Conservation (phyloP, 1,284 basidiomycete genomes). For the Trichosporon sp. region DNA sequence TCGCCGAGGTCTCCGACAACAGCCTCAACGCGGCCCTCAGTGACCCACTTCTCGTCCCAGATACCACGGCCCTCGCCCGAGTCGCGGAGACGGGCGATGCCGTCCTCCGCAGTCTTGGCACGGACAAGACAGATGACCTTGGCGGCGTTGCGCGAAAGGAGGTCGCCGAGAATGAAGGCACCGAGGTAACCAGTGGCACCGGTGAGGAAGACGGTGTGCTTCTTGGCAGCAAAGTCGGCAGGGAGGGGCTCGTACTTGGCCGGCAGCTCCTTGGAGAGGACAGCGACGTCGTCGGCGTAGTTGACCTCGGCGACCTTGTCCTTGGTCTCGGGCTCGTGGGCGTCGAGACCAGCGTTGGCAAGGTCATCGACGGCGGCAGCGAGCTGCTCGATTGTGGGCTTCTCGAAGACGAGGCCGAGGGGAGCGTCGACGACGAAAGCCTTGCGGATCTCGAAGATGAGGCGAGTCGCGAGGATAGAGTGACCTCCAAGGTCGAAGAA, state of each 20-base stretch:
- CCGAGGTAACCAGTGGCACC: constrained; percentile 98
- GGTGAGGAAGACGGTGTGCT: constrained; percentile 85
- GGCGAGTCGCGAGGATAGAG: constrained; percentile 94
- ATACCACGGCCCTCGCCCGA: constrained; percentile 81
- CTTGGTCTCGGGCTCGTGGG: constrained; percentile 59
- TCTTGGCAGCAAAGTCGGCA: constrained; percentile 62
- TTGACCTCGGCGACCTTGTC: constrained; percentile 43
- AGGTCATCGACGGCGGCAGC: constrained; percentile 77
- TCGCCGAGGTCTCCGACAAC: constrained; percentile 85
- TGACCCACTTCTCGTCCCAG: constrained; percentile 89
- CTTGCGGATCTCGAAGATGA: constrained; percentile 97
- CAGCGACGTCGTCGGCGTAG: constrained; percentile 80
- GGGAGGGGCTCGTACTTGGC: constrained; percentile 65
- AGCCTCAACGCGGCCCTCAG: constrained; percentile 71
- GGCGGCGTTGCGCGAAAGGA: constrained; percentile 70
- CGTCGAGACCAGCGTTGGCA: constrained; percentile 77
- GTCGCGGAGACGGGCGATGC: constrained; percentile 71
- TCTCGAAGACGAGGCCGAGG: constrained; percentile 88
- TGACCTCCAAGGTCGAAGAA: constrained; percentile 99
- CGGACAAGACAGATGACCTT: constrained; percentile 93
- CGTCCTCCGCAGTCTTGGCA: constrained; percentile 68
- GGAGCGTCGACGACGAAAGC: constrained; percentile 88
- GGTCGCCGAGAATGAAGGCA: constrained; percentile 83
- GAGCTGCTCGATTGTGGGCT: constrained; percentile 82
- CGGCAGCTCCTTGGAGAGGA: constrained; percentile 65